Conservation (phyloP, 331 rosid species). For the Quercus phellos region DNA sequence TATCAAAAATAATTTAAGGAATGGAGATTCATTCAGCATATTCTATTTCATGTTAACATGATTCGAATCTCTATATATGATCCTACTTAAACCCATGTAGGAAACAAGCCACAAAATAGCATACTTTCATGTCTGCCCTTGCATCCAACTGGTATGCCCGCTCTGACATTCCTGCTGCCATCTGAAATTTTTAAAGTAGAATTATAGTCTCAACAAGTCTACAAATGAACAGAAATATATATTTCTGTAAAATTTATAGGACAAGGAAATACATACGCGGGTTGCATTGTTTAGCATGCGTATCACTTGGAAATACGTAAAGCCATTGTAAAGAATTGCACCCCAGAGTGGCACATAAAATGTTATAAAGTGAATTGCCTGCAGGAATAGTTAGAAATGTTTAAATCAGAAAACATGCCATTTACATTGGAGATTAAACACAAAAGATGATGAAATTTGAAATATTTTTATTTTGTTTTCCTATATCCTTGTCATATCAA, state of each 20-base stretch:
- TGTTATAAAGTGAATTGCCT: slow-evolving; percentile 87
- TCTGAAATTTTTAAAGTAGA: slow-evolving; percentile 51
- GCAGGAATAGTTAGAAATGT: slow-evolving; percentile 30
- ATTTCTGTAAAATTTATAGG: slow-evolving; percentile 2
- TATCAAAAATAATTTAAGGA: neutral
- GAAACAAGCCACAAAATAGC: neutral
- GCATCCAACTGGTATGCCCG: slow-evolving; percentile 57
- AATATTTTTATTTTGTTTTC: neutral
- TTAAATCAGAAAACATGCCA: slow-evolving; percentile 11
- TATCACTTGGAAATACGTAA: slow-evolving; percentile 84
- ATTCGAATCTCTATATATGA: neutral
- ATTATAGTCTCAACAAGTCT: slow-evolving; percentile 21
- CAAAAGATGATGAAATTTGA: neutral
- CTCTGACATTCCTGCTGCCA: slow-evolving; percentile 93
- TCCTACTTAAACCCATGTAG: neutral
- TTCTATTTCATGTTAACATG: neutral
- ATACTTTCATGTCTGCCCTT: slow-evolving; percentile 87
- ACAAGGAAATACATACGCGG: slow-evolving; percentile 55
- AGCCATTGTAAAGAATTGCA: slow-evolving; percentile 94
- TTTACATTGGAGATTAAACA: slow-evolving; percentile 2
- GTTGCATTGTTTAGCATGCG: slow-evolving; percentile 98
- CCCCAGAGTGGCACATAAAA: slow-evolving; percentile 97
- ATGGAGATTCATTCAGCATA: neutral
- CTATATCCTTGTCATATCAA: neutral
- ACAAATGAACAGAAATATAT: slow-evolving; percentile 8